Evolutionary conservation across 1,139 yeast species (phyloP), one percentile per base, ranked within the genome.

Genomic region (Pichia inconspicua): DNA sequence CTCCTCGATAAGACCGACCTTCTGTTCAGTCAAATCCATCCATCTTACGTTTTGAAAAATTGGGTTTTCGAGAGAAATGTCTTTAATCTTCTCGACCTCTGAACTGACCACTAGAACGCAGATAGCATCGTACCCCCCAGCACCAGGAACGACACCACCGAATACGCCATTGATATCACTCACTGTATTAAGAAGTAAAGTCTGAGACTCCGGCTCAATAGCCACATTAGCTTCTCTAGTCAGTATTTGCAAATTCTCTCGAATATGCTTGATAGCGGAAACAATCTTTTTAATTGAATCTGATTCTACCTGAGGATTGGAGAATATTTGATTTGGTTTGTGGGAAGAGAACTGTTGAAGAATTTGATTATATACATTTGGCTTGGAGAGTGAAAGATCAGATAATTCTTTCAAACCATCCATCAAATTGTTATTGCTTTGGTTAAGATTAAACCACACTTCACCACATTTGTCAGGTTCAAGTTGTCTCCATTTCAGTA

Each of bases 121-220:
- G 38, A 92, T 78, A 0, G 98, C 98, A 69, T 92, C 98, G 62
- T 80, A 85, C 0, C 98, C 98, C 25, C 98, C 98, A 0, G 98
- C 98, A 2, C 98, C 98, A 0, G 98, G 98, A 4, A 92, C 96
- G 32, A 92, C 94, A 11, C 96, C 97, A 0, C 96, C 95, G 25
- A 90, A 60, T 40, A 89, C 94, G 12, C 98, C 98, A 0, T 71
- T 70, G 19, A 85, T 55, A 0, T 61, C 46, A 22, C 64, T 57
- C 55, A 94, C 84, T 17, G 68, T 65, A 59, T 92, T 81, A n/a
- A 94, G 67, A 9, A 92, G 69, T 5, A 56, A 50, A 0, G 96
- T 86, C 66, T 94, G 98, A 25, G 74, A 69, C 2, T 64, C 66
- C 0, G 98, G 98, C 65, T 92, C 98, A 46, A 92, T 80, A n/a